Percentiles rank a stretch among this genome's conserved stretches.
Evolutionary conservation across 495 filamentous ascomycete genomes (phyloP).

Genomic region (Penicillium coffeae): DNA sequence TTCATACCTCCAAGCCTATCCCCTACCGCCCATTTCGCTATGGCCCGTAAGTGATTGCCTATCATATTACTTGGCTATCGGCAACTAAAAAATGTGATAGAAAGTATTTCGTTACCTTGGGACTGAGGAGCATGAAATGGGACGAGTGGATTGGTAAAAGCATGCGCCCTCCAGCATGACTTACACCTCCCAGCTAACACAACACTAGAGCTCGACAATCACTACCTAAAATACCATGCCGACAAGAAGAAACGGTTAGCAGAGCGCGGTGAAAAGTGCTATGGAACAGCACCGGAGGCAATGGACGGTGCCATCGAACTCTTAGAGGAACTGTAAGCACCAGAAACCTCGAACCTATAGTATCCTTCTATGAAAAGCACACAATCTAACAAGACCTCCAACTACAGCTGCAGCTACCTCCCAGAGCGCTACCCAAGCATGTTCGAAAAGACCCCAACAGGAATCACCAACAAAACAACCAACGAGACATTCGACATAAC

Average conservation of each 20-base stretch:
- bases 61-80: neutral
- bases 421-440: constrained; percentile 76
- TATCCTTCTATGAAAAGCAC: too few relatives aligned
- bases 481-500: constrained; percentile 69
- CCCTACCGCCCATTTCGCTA: constrained; percentile 84
- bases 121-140: constrained; percentile 71
- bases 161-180: neutral
- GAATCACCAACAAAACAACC: constrained; percentile 69
- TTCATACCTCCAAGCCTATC: constrained; percentile 68
- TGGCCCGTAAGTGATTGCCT: constrained; percentile 52
- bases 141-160: constrained; percentile 72
- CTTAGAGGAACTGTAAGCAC: constrained; percentile 63
- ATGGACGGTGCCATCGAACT: constrained; percentile 76
- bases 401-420: constrained; percentile 57
- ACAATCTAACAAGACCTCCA: neutral
- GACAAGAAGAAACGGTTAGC: constrained; percentile 67
- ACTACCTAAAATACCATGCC: constrained; percentile 72
- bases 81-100: constrained; percentile 15
- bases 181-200: constrained; percentile 6
- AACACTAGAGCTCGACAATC: constrained; percentile 70
- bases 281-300: constrained; percentile 67
- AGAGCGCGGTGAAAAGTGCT: constrained; percentile 69
- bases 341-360: neutral
- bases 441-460: constrained; percentile 59
- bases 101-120: constrained; percentile 78